Conservation (phyloP, 139 green algal species). For the Chlorella sorokiniana region DNA sequence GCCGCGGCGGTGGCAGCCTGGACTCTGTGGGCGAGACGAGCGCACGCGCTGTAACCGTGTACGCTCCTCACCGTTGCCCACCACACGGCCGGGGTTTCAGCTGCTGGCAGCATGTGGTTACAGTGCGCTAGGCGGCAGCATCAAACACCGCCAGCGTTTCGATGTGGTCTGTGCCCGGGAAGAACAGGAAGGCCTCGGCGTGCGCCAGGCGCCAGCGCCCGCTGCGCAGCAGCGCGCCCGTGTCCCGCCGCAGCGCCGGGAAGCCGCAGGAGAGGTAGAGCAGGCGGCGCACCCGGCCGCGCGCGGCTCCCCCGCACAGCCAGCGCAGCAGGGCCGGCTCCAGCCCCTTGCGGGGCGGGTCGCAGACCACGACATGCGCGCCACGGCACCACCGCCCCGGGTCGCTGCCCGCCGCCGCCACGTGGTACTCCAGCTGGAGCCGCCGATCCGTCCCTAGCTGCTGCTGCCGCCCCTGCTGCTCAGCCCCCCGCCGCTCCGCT, state of each 20-base stretch:
- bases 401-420: conserved; percentile 50
- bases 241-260: conserved; percentile 55
- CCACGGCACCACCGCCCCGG: conserved; percentile 49
- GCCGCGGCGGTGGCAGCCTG: neutral
- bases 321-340: conserved; percentile 59
- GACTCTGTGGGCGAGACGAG: neutral
- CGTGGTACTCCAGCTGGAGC: conserved; percentile 47
- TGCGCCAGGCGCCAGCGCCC: conserved; percentile 50
- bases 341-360: conserved; percentile 79
- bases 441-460: neutral
- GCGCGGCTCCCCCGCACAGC: conserved; percentile 23
- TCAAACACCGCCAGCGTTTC: conserved; percentile 74
- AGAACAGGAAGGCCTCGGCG: conserved; percentile 65
- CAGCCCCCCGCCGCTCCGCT: neutral
- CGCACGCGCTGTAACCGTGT: too few relatives aligned
- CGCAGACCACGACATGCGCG: conserved; percentile 71
- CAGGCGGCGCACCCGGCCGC: conserved; percentile 39
- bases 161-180: conserved; percentile 68
- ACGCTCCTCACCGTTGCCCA: too few relatives aligned
- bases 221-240: conserved; percentile 50
- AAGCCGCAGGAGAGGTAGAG: conserved; percentile 87
- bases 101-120: too few relatives aligned
- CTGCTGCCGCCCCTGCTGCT: neutral
- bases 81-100: too few relatives aligned
- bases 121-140: neutral